A percentile compares a stretch with the other conserved stretches of the same genome.
Conservation (phyloP, 805 yeast species). For the Schwanniomyces yamadae region DNA sequence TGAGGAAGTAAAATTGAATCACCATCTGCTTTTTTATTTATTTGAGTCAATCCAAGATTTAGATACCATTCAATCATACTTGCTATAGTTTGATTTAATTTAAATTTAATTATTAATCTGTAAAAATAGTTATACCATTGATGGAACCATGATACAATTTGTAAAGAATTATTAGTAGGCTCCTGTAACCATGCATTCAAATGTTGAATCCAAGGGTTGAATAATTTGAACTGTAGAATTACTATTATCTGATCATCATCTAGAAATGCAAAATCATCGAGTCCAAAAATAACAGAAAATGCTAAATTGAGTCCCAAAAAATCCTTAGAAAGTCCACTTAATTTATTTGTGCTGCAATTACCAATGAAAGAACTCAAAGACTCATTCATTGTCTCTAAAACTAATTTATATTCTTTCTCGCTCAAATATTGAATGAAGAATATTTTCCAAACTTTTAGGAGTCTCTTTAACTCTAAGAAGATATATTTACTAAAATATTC, state of each 20-base stretch:
- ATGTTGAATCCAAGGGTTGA: conserved; percentile 36
- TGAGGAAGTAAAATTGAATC: neutral
- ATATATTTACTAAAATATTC: conserved; percentile 1
- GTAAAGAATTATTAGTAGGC: conserved; percentile 7
- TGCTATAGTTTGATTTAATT: neutral
- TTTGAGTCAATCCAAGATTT: conserved; percentile 12
- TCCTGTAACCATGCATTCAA: conserved; percentile 12
- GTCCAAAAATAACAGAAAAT: conserved; percentile 3
- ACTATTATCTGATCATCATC: conserved; percentile 1
- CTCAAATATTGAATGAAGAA: conserved; percentile 12
- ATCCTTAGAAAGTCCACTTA: conserved; percentile 2
- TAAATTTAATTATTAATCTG: neutral
- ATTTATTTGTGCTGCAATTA: neutral
- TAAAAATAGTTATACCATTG: conserved; percentile 24
- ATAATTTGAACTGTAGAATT: conserved; percentile 32
- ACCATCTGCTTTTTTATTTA: conserved; percentile 6
- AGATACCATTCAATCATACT: conserved; percentile 20
- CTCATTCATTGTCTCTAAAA: conserved; percentile 2
- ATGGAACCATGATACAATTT: conserved; percentile 27
- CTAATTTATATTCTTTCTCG: too few species aligned
- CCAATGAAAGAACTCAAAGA: neutral
- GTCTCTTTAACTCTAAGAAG: conserved; percentile 5
- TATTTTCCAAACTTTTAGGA: conserved; percentile 13
- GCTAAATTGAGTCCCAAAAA: conserved; percentile 4
- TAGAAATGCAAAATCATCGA: neutral